Evolutionary conservation across 23 red algal genomes (phyloP), one percentile per base, ranked within the genome.

Genomic region (Gracilaria gracilis): DNA sequence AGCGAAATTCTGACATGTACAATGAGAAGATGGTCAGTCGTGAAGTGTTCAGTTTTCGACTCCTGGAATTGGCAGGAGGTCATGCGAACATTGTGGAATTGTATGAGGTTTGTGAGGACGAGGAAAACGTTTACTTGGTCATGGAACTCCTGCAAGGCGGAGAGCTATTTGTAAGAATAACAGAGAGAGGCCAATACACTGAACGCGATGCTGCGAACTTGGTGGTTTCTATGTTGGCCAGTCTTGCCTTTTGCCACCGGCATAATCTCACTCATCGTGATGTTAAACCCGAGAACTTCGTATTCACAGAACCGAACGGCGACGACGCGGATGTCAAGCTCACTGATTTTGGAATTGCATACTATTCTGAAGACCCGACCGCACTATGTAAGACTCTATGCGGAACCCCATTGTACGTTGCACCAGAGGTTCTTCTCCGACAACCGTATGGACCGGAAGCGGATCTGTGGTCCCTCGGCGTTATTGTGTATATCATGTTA

Each of bases 401-500:
- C 55, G 97, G 97, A 23, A 99, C 97, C 23, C 97, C 97, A 20
- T 72, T 95, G 39, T 99, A 99, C 79, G 93, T 99, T 64, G 97
- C 97, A n/a, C 97, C 97, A 44, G 97, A 99, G 79, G 93, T 99
- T 70, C 67, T 99, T 38, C 62, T 86, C 15, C 80, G 97, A 72
- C 91, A 99, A 78, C 90, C 90, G 46, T 95, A 99, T 81, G 91
- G 89, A 50, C 90, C 90, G 38, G 93, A 99, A 91, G 93, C 94
- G 11, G 97, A 99, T 46, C 67, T 99, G 33, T 99, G 97, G 97
- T 93, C 93, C 20, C 88, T 95, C 64, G 96, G 96, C 33, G 93
- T 98, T 16, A 94, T 98, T 35, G 81, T 98, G 47, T 95, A 98
- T 80, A 98, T 94, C 31, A 98, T 98, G 96, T 82, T 98, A 28